Evolutionary conservation across 768 basidiomycete genomes (phyloP), one percentile per base, ranked within the genome.

Genomic region (Phaffia australis): DNA sequence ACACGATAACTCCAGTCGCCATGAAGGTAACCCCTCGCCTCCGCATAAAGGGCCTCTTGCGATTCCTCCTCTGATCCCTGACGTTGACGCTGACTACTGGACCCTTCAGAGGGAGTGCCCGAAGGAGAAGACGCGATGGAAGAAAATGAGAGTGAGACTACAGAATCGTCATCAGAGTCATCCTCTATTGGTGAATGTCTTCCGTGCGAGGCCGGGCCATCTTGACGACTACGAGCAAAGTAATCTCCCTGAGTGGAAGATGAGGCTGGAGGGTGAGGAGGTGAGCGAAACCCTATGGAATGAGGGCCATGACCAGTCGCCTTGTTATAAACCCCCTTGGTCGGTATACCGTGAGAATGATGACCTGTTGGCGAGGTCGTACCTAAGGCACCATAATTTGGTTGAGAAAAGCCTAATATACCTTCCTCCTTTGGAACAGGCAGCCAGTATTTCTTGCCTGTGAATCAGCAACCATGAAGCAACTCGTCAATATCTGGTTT

Each of bases 391-490:
- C 65, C 51, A 48, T 67, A 64, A 25, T 60, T 50, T 29, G 65
- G 50, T 23, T 64, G 66, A 15, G 65, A 55, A 25, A 67, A 69
- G 58, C 68, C 71, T 2, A 56, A 54, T 6, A 65, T 47, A n/a
- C 51, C 60, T 3, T 52, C 64, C 14, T 56, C 60, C 29, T 75
- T 79, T 0, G 83, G 81, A 72, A 85, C 84, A 0, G 93, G 91
- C 11, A 99, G 80, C 95, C 95, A 99, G 76, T 99, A 99, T 77
- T 99, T 99, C 65, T 25, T 51, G 47, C 60, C 60, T 57, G 16
- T 3, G 27, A 2, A 32, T 81, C n/a, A n/a, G n/a, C n/a, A 29
- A 18, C 23, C 15, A 57, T 19, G 27, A 29, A 57, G 23, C 19
- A 23, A 25, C 27, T 57, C 52, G 27, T 27, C n/a, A n/a, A 16